Evolutionary conservation across 345 rosid genomes (phyloP).

Genomic region (Acer campestre): DNA sequence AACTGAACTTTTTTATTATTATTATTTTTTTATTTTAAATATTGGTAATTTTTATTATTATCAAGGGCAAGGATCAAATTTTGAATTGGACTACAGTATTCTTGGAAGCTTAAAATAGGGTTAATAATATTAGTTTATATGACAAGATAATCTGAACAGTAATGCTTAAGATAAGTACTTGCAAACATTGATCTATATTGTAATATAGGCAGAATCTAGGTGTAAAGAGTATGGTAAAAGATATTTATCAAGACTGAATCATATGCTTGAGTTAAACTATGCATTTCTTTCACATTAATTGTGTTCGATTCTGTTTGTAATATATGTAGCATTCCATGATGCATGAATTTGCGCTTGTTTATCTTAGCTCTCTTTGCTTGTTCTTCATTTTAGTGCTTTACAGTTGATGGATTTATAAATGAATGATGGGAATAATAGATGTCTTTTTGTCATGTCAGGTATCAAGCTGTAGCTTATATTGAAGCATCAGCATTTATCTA

Average conservation of each 20-base stretch:
- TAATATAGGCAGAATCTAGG: background rate
- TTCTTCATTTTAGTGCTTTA: slow-evolving; percentile 6
- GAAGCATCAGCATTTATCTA: slow-evolving; percentile 95
- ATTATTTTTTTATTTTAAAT: too few relatives aligned
- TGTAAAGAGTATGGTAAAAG: background rate
- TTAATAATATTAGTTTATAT: background rate
- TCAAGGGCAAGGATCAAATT: slow-evolving; percentile 4
- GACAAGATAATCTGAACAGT: background rate
- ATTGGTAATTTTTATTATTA: background rate
- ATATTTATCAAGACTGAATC: background rate
- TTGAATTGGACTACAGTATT: background rate
- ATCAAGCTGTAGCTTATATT: slow-evolving; percentile 94
- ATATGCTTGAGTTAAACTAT: background rate
- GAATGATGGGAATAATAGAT: slow-evolving; percentile 5
- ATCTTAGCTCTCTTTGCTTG: background rate
- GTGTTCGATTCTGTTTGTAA: background rate
- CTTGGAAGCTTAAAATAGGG: background rate
- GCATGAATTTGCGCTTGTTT: background rate
- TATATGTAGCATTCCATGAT: background rate
- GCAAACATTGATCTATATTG: background rate
- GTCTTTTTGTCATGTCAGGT: slow-evolving; percentile 51
- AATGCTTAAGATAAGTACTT: background rate
- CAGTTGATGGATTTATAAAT: slow-evolving; percentile 11
- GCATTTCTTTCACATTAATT: background rate
- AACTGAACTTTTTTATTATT: background rate